Percentiles rank a stretch among this genome's conserved stretches.
phyloP scores from a whole-genome alignment of 768 basidiomycete genomes.

The Pisolithus albus region DNA sequence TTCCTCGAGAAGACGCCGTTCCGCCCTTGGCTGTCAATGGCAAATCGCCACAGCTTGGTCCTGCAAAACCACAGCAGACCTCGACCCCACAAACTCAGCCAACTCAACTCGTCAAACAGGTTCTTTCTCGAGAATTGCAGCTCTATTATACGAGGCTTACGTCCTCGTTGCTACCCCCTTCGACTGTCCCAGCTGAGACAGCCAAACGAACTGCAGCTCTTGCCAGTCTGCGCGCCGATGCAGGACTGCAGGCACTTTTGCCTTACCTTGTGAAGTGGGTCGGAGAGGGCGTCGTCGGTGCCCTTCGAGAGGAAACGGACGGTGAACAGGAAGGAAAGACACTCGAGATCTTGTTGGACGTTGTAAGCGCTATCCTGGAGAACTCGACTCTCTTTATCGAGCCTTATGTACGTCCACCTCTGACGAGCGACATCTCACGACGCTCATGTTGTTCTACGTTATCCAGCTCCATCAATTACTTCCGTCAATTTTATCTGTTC shows the following conservation, averaged over 20 bases:
- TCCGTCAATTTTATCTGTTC: conserved; percentile 84
- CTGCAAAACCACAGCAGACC: conserved; percentile 20
- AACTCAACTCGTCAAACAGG: conserved; percentile 82
- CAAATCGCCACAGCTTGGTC: conserved; percentile 19
- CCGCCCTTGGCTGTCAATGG: conserved; percentile 21
- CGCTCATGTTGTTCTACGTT: neutral
- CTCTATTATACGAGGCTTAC: conserved; percentile 92
- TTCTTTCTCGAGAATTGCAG: conserved; percentile 89
- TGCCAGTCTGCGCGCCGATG: conserved; percentile 82
- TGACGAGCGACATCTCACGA: neutral
- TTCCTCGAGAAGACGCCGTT: conserved; percentile 49
- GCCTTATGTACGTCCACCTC: conserved; percentile 71
- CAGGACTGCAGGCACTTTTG: conserved; percentile 83
- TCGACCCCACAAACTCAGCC: conserved; percentile 47
- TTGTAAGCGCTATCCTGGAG: conserved; percentile 75
- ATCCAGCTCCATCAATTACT: conserved; percentile 89
- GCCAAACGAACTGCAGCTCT: conserved; percentile 83
- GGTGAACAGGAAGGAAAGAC: conserved; percentile 61
- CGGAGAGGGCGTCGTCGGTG: conserved; percentile 74
- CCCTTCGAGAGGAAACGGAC: conserved; percentile 43
- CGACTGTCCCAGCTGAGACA: conserved; percentile 38
- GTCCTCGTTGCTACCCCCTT: conserved; percentile 67
- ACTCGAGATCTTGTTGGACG: conserved; percentile 78
- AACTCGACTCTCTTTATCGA: conserved; percentile 90
- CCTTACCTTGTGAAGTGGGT: conserved; percentile 96